Evolutionary conservation across 306 rosid genomes (phyloP).

Genomic region (Ormosia semicastrata): DNA sequence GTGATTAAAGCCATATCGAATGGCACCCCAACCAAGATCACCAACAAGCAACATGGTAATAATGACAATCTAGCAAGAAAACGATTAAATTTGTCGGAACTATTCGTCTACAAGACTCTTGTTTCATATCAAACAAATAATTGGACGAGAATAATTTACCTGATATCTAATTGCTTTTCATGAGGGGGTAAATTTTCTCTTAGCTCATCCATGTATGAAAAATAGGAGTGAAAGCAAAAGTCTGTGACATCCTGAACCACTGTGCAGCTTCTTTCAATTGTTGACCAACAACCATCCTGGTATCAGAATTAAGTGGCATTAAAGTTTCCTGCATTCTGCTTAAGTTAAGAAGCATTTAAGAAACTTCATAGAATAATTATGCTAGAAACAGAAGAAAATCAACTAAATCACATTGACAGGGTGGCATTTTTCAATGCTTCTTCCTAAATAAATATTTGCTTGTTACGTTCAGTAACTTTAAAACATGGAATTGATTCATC

Average conservation of each 20-base stretch:
- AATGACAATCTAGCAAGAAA: constrained; percentile 42
- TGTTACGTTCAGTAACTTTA: neutral
- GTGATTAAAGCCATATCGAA: constrained; percentile 57
- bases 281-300: constrained; percentile 77
- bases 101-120: neutral
- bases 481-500: neutral
- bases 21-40: constrained; percentile 51
- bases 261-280: constrained; percentile 59
- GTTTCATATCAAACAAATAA: neutral
- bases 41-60: constrained; percentile 73
- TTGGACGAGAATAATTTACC: constrained; percentile 31
- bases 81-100: neutral
- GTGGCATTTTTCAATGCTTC: neutral
- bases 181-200: constrained; percentile 52
- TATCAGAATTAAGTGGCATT: constrained; percentile 17
- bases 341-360: neutral
- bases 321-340: constrained; percentile 5
- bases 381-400: neutral
- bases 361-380: neutral
- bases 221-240: constrained; percentile 80
- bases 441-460: neutral
- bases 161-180: constrained; percentile 64
- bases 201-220: constrained; percentile 85
- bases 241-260: constrained; percentile 71
- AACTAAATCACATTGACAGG: neutral